Conservation (phyloP, 345 rosid species). For the Mercurialis annua region DNA sequence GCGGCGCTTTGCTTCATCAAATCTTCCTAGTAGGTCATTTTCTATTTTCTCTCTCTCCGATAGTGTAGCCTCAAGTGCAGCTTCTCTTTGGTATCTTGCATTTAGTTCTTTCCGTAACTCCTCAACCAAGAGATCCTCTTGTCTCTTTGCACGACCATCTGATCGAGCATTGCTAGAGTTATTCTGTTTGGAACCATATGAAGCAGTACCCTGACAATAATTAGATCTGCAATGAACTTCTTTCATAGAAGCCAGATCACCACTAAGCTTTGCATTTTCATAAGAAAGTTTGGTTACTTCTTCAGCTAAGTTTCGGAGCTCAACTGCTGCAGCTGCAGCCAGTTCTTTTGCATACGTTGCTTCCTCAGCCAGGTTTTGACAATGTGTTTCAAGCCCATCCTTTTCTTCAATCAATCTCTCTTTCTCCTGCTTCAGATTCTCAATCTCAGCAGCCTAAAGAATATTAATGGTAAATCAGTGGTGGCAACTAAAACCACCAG, state of each 20-base stretch:
- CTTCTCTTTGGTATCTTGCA: constrained; percentile 41
- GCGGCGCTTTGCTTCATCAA: constrained; percentile 47
- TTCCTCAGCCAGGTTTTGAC: constrained; percentile 57
- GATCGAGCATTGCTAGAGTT: constrained; percentile 20
- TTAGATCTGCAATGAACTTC: constrained; percentile 35
- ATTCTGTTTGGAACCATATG: constrained; percentile 30
- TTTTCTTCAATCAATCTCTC: constrained; percentile 46
- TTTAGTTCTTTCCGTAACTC: constrained; percentile 49
- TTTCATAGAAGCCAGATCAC: constrained; percentile 46
- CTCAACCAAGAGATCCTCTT: constrained; percentile 32
- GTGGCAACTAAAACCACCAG: not conserved
- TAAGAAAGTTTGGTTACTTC: constrained; percentile 69
- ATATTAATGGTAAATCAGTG: constrained; percentile 9
- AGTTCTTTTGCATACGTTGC: constrained; percentile 70
- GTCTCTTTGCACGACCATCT: constrained; percentile 29
- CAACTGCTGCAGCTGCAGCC: constrained; percentile 69
- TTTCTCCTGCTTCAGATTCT: constrained; percentile 54
- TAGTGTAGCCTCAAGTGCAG: constrained; percentile 36
- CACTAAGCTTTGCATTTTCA: constrained; percentile 55
- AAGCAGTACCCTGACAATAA: constrained; percentile 28
- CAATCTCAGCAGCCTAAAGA: constrained; percentile 53
- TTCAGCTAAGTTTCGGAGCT: constrained; percentile 59
- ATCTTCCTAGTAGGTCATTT: constrained; percentile 40
- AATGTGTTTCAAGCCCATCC: constrained; percentile 51
- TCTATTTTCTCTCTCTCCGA: constrained; percentile 40